Percentiles rank a stretch among this genome's conserved stretches.
Evolutionary conservation across 208 protist genomes (phyloP).

Genomic region (Wallacemonas rigidus): DNA sequence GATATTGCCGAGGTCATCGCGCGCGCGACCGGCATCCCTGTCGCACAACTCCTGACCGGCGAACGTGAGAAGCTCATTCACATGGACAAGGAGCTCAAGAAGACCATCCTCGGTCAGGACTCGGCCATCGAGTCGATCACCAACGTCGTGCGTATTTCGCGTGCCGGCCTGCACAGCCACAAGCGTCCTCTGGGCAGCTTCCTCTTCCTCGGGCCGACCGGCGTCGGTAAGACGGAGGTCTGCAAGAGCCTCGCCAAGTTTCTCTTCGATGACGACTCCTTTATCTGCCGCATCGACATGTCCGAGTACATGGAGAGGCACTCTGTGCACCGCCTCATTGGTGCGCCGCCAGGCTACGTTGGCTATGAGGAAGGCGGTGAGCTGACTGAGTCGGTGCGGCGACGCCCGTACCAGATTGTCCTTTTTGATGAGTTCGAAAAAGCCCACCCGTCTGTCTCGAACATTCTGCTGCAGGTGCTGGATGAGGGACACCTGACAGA

Average conservation of each 20-base stretch:
- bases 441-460: conserved; percentile 97
- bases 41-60: conserved; percentile 84
- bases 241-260: conserved; percentile 95
- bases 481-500: conserved; percentile 99
- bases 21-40: conserved; percentile 98
- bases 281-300: conserved; percentile 99
- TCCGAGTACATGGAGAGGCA: conserved; percentile 98
- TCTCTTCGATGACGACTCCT: conserved; percentile 97
- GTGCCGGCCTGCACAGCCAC: conserved; percentile 91
- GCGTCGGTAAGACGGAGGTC: conserved; percentile 97
- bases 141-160: conserved; percentile 95
- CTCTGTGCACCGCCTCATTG: conserved; percentile 96
- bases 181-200: conserved; percentile 95
- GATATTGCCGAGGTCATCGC: conserved; percentile 97
- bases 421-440: conserved; percentile 99
- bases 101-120: conserved; percentile 96
- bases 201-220: conserved; percentile 97
- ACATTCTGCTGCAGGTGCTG: conserved; percentile 98
- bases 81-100: conserved; percentile 87
- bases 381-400: conserved; percentile 98
- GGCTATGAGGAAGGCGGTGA: conserved; percentile 98
- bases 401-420: conserved; percentile 97
- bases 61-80: conserved; percentile 92
- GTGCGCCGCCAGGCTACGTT: conserved; percentile 98
- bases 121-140: conserved; percentile 95